Percentiles rank a stretch among this genome's conserved stretches.
These are phyloP conservation scores for Solanum sejunctum DNA, from an alignment of 257 asterid genomes.

Conservation along the genomic window DNA sequence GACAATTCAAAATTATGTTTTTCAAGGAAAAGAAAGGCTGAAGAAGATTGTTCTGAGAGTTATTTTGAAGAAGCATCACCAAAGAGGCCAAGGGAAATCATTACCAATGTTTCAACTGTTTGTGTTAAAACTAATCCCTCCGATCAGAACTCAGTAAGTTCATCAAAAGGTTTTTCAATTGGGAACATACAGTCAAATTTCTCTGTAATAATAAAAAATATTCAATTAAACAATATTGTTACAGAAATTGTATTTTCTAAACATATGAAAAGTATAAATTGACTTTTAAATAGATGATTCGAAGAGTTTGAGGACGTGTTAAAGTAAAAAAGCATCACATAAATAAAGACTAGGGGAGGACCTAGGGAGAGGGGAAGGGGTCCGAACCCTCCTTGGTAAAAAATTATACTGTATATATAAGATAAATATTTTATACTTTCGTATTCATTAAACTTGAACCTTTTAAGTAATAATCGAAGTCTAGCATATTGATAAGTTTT, in stretches of 20 bases:
- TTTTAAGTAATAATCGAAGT: no score
- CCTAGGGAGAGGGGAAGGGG: no score
- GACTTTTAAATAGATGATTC: background rate
- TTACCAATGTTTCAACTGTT: conserved; percentile 34
- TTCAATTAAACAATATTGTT: no score
- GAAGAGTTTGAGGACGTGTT: background rate
- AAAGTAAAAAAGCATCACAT: background rate
- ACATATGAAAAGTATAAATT: background rate
- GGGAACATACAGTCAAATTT: no score
- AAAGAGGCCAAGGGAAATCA: conserved; percentile 31
- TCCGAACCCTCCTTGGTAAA: no score
- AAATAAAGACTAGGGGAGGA: background rate
- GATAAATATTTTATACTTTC: no score
- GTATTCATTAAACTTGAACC: no score
- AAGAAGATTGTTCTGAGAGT: background rate
- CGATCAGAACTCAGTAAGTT: conserved; percentile 50
- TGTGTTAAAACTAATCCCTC: conserved; percentile 37
- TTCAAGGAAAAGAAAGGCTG: conserved; percentile 33
- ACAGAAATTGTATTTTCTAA: no score
- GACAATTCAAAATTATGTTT: background rate
- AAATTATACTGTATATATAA: no score
- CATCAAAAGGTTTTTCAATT: background rate
- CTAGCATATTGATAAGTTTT: no score
- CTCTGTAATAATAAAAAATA: background rate
- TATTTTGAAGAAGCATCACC: conserved; percentile 19